Evolutionary conservation across 2,329 filamentous ascomycete species (phyloP).

Genomic region (Fonsecaea multimorphosa): DNA sequence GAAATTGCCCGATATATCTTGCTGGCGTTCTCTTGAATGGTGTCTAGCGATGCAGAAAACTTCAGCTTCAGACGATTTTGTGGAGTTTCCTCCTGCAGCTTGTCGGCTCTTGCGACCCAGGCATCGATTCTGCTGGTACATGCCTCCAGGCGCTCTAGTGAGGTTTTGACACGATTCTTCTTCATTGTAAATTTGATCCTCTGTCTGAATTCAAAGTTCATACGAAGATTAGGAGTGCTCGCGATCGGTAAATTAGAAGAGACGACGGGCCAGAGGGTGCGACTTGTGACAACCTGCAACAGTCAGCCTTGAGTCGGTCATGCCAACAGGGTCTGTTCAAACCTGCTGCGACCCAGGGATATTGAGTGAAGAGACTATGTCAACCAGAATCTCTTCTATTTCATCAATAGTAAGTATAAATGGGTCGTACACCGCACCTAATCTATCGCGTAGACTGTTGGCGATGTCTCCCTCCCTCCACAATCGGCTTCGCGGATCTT

Average conservation of each 20-base stretch:
- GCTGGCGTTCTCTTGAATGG: background rate
- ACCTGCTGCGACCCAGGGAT: background rate
- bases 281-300: background rate
- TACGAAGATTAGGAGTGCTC: background rate
- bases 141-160: background rate
- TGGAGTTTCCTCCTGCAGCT: background rate
- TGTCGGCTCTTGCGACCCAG: background rate
- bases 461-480: background rate
- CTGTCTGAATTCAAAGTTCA: background rate
- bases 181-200: background rate
- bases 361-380: background rate
- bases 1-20: background rate
- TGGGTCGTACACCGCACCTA: background rate
- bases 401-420: background rate
- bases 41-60: background rate
- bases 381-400: background rate
- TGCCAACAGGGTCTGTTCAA: background rate
- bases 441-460: background rate
- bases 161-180: background rate
- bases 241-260: background rate
- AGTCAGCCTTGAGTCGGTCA: background rate
- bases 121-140: background rate
- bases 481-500: background rate
- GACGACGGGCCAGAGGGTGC: background rate
- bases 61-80: background rate